These are phyloP conservation scores for Selenicereus undatus DNA, from an alignment of 148 eudicot species.

Conservation along the genomic window DNA sequence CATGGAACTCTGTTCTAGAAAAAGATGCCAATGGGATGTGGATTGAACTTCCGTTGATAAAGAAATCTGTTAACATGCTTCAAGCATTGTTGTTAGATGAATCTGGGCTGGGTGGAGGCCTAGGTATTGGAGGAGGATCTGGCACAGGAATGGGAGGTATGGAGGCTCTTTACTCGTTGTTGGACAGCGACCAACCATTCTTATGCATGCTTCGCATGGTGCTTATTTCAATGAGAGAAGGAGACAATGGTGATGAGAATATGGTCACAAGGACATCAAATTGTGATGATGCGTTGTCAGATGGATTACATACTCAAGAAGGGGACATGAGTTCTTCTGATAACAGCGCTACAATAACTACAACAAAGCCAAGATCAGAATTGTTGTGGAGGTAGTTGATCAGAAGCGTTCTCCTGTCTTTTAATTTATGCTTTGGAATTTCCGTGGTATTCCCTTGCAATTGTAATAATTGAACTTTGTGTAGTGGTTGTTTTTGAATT, in stretches of 20 bases:
- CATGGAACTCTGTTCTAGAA: slow-evolving; percentile 81
- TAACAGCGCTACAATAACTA: slow-evolving; percentile 38
- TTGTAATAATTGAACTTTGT: background rate
- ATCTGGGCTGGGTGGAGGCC: slow-evolving; percentile 97
- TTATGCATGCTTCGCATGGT: slow-evolving; percentile 99
- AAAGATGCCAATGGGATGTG: slow-evolving; percentile 79
- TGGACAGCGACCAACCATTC: slow-evolving; percentile 99
- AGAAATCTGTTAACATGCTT: slow-evolving; percentile 88
- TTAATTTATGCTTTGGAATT: background rate
- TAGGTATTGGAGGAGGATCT: slow-evolving; percentile 98
- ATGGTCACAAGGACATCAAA: slow-evolving; percentile 55
- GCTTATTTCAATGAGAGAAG: slow-evolving; percentile 92
- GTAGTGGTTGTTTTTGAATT: background rate
- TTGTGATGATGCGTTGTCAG: slow-evolving; percentile 44
- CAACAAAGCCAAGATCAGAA: slow-evolving; percentile 74
- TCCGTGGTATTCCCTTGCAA: background rate
- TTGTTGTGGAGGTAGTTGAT: slow-evolving; percentile 81
- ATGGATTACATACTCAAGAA: slow-evolving; percentile 41
- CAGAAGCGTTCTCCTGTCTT: background rate
- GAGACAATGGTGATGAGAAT: slow-evolving; percentile 74
- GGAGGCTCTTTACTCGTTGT: slow-evolving; percentile 87
- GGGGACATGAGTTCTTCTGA: slow-evolving; percentile 38
- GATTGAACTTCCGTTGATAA: slow-evolving; percentile 85
- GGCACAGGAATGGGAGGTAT: slow-evolving; percentile 99
- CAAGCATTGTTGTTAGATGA: slow-evolving; percentile 94